Conservation (phyloP, 2,329 filamentous ascomycete species). For the Monosporascus sp. region DNA sequence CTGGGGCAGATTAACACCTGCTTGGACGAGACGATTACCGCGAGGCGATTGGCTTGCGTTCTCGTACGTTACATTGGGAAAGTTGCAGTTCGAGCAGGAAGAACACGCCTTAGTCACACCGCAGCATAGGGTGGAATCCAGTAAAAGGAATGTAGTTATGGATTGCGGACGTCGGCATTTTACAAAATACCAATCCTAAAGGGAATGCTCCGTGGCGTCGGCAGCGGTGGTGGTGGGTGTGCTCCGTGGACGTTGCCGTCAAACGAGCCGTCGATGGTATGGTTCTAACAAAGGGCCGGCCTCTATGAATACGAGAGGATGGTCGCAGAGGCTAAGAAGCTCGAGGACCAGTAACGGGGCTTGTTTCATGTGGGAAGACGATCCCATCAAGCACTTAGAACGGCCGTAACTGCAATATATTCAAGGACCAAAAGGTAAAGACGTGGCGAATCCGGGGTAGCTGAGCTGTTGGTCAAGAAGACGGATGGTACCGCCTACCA, state of each 20-base stretch:
- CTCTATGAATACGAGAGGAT: constrained; percentile 66
- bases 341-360: constrained; percentile 52
- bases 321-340: constrained; percentile 52
- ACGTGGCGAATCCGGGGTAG: too few relatives aligned
- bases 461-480: too few relatives aligned
- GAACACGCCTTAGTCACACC: constrained; percentile 83
- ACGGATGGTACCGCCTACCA: too few relatives aligned
- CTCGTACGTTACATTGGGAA: constrained; percentile 82
- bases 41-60: constrained; percentile 79
- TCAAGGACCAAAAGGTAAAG: too few relatives aligned
- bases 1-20: constrained; percentile 69
- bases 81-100: constrained; percentile 79
- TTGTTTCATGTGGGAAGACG: too few relatives aligned
- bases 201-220: constrained; percentile 59
- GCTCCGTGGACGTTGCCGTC: constrained; percentile 60
- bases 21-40: constrained; percentile 60
- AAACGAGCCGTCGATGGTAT: constrained; percentile 73
- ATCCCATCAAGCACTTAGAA: too few relatives aligned
- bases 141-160: constrained; percentile 69
- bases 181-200: constrained; percentile 73
- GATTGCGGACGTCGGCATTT: constrained; percentile 75
- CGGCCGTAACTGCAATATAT: too few relatives aligned
- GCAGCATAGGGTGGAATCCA: constrained; percentile 84
- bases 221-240: constrained; percentile 83
- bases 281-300: constrained; percentile 67